Evolutionary conservation across 192 early-diverging fungal genomes (phyloP), one percentile per base, ranked within the genome.

Genomic region (Umbelopsis ramanniana): DNA sequence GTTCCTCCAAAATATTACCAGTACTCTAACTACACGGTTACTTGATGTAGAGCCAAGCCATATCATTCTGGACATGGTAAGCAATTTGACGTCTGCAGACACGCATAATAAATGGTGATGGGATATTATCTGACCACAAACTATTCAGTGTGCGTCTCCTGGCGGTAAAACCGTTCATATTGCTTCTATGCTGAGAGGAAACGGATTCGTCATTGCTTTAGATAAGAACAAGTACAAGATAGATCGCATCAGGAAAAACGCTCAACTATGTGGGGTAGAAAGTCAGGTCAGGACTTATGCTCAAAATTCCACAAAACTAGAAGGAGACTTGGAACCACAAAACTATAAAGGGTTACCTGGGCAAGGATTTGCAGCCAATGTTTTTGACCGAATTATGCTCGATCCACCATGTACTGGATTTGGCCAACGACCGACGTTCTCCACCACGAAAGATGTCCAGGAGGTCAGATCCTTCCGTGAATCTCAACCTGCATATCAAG

Each of bases 111-210:
- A 11, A 66, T n/a, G 23, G 3, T 0, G 40, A 43, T 7, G 6
- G 40, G 40, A 43, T 43, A 43, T 12, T 43, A 12, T 43, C 40
- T 43, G 6, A 43, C 40, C 40, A 43, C 6, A 43, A 2, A 0
- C 6, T 43, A 5, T 43, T 33, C n/a, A 63, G 71, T 72, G 71
- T 14, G 71, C 71, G 40, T 72, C 71, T 26, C 71, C 71, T 3
- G 71, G 71, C 26, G 71, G 71, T 10, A 72, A 72, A 66, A 63
- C 71, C 19, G 53, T 60, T 10, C 71, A 72, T 47, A 72, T 72
- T 19, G 71, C 71, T 19, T 47, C 23, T 15, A 46, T 72, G 47
- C 38, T 60, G n/a, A n/a, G 45, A 66, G 46, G 26, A 19, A 38
- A 23, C n/a, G 71, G 55, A 0, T 24, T 60, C 3, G 54, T 72